phyloP scores from a whole-genome alignment of 306 rosid species.

The Luffa aegyptiaca region DNA sequence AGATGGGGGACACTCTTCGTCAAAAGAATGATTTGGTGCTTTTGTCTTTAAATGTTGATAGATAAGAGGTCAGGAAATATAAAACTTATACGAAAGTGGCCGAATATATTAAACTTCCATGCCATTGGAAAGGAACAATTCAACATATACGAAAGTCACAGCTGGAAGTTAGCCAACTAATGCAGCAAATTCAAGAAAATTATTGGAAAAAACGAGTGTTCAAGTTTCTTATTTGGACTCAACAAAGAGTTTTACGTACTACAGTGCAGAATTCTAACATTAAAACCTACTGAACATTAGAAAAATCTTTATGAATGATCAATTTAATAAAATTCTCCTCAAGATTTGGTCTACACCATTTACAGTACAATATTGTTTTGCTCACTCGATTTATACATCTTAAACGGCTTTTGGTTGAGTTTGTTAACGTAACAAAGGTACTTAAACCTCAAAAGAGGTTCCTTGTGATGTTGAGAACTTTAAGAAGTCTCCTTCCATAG shows the following conservation, averaged over 20 bases:
- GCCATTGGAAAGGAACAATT: background rate
- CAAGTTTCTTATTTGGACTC: no score
- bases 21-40: background rate
- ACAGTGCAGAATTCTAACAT: no score
- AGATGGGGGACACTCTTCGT: constrained; percentile 1
- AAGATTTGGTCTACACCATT: no score
- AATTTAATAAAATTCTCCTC: no score
- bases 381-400: background rate
- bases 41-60: background rate
- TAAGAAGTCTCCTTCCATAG: background rate
- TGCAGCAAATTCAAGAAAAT: background rate
- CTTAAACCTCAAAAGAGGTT: background rate
- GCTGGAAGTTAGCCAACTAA: background rate
- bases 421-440: background rate
- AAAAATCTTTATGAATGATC: no score
- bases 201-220: background rate
- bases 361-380: background rate
- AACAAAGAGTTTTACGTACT: no score
- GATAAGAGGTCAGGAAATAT: background rate
- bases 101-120: background rate
- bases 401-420: background rate
- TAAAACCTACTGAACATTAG: no score
- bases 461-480: background rate
- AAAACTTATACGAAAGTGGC: background rate
- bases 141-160: background rate